These are phyloP conservation scores for Rhodosorus marinus DNA, from an alignment of 23 red algal genomes.

Conservation along the genomic window DNA sequence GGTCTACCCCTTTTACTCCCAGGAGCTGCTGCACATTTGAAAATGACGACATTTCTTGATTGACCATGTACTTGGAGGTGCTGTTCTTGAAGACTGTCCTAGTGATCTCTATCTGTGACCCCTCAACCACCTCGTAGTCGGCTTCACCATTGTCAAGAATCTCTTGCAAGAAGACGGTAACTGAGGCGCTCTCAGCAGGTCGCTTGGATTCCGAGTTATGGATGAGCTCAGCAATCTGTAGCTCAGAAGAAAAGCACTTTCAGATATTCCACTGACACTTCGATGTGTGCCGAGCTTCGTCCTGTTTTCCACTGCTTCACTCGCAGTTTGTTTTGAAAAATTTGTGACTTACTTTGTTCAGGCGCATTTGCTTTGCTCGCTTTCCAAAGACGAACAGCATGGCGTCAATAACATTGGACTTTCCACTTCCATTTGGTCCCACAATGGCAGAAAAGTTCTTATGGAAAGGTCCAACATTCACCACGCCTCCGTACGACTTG, in stretches of 20 bases:
- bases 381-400: constrained; percentile 98
- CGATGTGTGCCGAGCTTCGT: no score
- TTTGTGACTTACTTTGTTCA: no score
- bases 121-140: constrained; percentile 16
- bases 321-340: no score
- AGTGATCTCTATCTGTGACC: constrained; percentile 32
- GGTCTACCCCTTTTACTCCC: constrained; percentile 67
- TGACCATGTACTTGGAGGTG: constrained; percentile 54
- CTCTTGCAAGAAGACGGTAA: constrained; percentile 73
- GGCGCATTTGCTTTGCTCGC: constrained; percentile 73
- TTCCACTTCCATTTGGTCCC: constrained; percentile 90
- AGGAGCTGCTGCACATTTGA: constrained; percentile 38
- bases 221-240: constrained; percentile 73
- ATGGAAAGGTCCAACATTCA: constrained; percentile 87
- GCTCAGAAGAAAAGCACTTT: no score
- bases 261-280: no score
- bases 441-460: constrained; percentile 82
- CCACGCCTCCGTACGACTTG: constrained; percentile 80
- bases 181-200: constrained; percentile 29
- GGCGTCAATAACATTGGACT: constrained; percentile 93
- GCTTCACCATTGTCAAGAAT: constrained; percentile 68
- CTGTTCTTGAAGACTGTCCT: constrained; percentile 60
- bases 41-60: constrained; percentile 39
- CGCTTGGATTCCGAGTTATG: constrained; percentile 45
- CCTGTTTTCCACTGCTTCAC: no score